A percentile compares a stretch with the other conserved stretches of the same genome.
phyloP scores from a whole-genome alignment of 768 basidiomycete genomes.

The Postia placenta region DNA sequence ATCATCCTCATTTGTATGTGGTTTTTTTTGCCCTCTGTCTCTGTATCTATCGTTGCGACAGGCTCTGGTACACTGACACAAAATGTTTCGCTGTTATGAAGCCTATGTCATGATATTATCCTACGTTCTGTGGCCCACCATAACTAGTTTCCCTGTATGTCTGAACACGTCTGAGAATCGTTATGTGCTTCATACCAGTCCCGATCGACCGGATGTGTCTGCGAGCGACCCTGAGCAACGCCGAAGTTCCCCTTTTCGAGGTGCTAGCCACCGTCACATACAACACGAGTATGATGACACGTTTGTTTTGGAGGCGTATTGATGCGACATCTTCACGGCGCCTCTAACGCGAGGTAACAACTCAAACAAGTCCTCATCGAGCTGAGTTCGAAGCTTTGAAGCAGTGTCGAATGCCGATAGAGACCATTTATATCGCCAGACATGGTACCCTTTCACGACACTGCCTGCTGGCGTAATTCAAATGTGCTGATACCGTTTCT shows the following conservation, averaged over 20 bases:
- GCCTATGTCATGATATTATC: slow-evolving; percentile 18
- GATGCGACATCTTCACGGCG: too few species aligned
- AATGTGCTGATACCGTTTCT: neutral
- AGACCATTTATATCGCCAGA: slow-evolving; percentile 63
- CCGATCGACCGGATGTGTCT: too few species aligned
- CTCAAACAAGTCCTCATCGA: too few species aligned
- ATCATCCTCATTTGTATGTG: slow-evolving; percentile 10
- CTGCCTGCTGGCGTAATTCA: too few species aligned
- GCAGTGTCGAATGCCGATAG: slow-evolving; percentile 42
- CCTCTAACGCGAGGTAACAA: too few species aligned
- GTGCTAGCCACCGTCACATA: too few species aligned
- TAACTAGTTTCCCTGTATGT: slow-evolving; percentile 20
- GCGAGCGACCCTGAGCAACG: too few species aligned
- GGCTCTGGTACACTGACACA: slow-evolving; percentile 6
- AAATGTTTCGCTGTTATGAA: slow-evolving; percentile 16
- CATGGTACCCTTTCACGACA: slow-evolving; percentile 41
- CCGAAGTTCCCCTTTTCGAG: too few species aligned
- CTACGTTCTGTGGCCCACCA: slow-evolving; percentile 15
- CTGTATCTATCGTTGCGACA: slow-evolving; percentile 12
- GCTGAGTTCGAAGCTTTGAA: too few species aligned
- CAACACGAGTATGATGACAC: too few species aligned
- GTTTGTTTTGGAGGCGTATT: too few species aligned
- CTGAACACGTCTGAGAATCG: slow-evolving; percentile 4
- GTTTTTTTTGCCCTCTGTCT: slow-evolving; percentile 8
- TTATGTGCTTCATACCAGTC: neutral